A percentile compares a stretch with the other conserved stretches of the same genome.
Evolutionary conservation across 2,329 filamentous ascomycete genomes (phyloP).

Genomic region (Colletotrichum sp.): DNA sequence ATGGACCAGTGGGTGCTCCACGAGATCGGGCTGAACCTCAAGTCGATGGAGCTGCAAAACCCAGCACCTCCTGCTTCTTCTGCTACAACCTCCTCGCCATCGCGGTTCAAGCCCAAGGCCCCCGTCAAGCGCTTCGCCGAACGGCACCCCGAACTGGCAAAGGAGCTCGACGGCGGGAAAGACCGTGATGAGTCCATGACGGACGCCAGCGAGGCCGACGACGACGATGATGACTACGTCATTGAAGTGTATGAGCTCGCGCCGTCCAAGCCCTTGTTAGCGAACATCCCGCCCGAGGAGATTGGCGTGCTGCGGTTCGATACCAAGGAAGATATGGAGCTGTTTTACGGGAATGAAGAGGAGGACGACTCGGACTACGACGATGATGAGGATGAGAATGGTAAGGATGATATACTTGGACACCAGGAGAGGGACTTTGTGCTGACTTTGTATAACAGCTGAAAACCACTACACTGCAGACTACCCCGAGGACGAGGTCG

Average conservation of each 20-base stretch:
- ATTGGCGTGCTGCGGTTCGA: conserved; percentile 64
- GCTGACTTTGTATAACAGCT: conserved; percentile 44
- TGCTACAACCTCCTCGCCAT: conserved; percentile 17
- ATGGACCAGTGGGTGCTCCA: conserved; percentile 65
- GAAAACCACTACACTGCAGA: conserved; percentile 82
- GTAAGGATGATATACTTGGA: conserved; percentile 38
- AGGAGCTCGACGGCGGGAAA: conserved; percentile 25
- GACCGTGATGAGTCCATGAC: conserved; percentile 37
- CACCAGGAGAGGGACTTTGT: not conserved
- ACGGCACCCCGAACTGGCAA: conserved; percentile 52
- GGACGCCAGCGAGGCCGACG: conserved; percentile 47
- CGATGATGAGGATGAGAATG: conserved; percentile 71
- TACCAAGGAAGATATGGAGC: conserved; percentile 61
- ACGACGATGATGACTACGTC: conserved; percentile 61
- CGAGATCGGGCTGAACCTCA: conserved; percentile 60
- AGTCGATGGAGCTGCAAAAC: conserved; percentile 47
- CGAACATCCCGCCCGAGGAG: conserved; percentile 51
- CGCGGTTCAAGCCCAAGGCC: conserved; percentile 60
- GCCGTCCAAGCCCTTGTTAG: conserved; percentile 53
- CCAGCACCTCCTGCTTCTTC: not conserved
- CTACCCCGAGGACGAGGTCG: conserved; percentile 81
- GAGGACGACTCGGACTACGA: conserved; percentile 70
- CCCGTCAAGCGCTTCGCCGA: conserved; percentile 60
- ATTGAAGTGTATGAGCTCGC: conserved; percentile 70
- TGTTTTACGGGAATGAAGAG: conserved; percentile 64